These are phyloP conservation scores for Fomitopsis serialis DNA, from an alignment of 768 basidiomycete genomes.

Conservation along the genomic window DNA sequence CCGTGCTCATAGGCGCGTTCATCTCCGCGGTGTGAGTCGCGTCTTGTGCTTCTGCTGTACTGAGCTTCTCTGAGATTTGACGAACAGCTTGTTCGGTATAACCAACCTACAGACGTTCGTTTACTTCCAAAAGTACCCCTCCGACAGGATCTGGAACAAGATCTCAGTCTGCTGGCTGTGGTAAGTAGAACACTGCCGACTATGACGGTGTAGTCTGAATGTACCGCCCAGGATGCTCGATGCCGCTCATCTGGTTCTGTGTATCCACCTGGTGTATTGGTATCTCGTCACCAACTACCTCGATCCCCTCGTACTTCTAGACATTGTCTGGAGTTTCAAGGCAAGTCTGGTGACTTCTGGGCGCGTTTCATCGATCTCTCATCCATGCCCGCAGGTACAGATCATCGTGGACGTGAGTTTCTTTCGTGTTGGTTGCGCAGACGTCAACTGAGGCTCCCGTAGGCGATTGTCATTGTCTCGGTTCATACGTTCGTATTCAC, in stretches of 20 bases:
- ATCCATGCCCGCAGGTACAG: constrained; percentile 6
- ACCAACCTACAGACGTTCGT: constrained; percentile 15
- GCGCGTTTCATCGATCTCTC: neutral
- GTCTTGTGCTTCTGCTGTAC: neutral
- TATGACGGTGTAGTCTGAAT: neutral
- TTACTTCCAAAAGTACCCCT: constrained; percentile 13
- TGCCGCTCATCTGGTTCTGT: constrained; percentile 12
- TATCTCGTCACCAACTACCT: constrained; percentile 14
- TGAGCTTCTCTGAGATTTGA: too few relatives aligned
- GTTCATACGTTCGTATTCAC: constrained; percentile 14
- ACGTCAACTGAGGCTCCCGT: neutral
- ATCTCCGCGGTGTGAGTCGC: constrained; percentile 13
- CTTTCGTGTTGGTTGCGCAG: too few relatives aligned
- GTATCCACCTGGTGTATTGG: constrained; percentile 15
- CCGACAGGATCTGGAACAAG: constrained; percentile 14
- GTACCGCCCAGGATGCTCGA: constrained; percentile 11
- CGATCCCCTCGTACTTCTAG: constrained; percentile 9
- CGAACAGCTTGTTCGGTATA: constrained; percentile 15
- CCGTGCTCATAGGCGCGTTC: constrained; percentile 13
- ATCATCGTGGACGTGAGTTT: constrained; percentile 13
- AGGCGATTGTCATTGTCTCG: constrained; percentile 14
- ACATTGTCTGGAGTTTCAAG: constrained; percentile 17
- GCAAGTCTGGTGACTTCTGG: neutral
- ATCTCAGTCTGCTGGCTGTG: constrained; percentile 14
- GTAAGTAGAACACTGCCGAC: constrained; percentile 4